Evolutionary conservation across 1,284 basidiomycete species (phyloP).

Genomic region (Sporisorium iseilematis-ciliati): DNA sequence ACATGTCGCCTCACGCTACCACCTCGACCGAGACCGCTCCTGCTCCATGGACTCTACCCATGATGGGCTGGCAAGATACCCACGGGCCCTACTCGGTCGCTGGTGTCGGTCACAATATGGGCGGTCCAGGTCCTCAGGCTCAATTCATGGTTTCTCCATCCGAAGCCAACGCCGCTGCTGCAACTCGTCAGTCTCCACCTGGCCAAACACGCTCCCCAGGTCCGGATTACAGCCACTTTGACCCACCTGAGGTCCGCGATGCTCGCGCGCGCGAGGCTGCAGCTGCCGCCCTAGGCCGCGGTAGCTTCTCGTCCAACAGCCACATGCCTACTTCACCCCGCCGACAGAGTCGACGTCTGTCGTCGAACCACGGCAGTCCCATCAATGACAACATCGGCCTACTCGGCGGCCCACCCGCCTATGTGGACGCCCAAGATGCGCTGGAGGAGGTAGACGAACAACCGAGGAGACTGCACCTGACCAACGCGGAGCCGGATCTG

Average conservation of each 20-base stretch:
- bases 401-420: conserved; percentile 36
- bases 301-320: conserved; percentile 26
- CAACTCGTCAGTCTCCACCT: conserved; percentile 11
- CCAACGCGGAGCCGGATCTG: conserved; percentile 45
- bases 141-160: conserved; percentile 47
- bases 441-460: conserved; percentile 33
- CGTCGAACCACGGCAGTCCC: conserved; percentile 32
- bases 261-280: conserved; percentile 56
- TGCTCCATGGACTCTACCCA: conserved; percentile 45
- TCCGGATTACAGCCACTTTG: conserved; percentile 61
- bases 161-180: conserved; percentile 32
- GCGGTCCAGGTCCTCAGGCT: conserved; percentile 27
- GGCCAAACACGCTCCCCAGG: conserved; percentile 30
- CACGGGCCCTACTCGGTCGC: conserved; percentile 42
- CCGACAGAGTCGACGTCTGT: conserved; percentile 23
- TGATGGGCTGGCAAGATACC: conserved; percentile 46
- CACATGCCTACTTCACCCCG: conserved; percentile 34
- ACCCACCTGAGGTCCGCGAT: conserved; percentile 62
- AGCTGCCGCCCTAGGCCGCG: conserved; percentile 29
- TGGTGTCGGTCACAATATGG: conserved; percentile 35
- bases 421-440: conserved; percentile 43
- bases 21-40: conserved; percentile 21
- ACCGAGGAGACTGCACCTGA: conserved; percentile 36
- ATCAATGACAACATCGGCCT: conserved; percentile 26
- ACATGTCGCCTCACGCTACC: conserved; percentile 35